Evolutionary conservation across 2,329 filamentous ascomycete species (phyloP).

Genomic region (Fusarium goolgardi): DNA sequence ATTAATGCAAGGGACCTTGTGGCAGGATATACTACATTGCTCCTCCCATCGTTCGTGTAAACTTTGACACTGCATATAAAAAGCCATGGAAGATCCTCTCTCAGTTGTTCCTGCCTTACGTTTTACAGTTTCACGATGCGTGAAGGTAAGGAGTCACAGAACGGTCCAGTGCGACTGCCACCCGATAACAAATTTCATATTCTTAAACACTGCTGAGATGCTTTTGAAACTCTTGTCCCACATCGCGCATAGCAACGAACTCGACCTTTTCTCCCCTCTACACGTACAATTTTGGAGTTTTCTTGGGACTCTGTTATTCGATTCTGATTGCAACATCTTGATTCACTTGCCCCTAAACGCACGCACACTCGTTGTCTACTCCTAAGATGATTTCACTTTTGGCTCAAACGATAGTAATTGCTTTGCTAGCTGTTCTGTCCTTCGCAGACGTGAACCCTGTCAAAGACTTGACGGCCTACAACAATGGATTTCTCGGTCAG

Average conservation of each 20-base stretch:
- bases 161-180: conserved; percentile 15
- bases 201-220: conserved; percentile 11
- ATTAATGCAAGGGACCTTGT: background rate
- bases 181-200: conserved; percentile 4
- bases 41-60: background rate
- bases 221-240: conserved; percentile 28
- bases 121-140: conserved; percentile 8
- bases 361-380: background rate
- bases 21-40: too few species aligned
- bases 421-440: conserved; percentile 7
- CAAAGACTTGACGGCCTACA: conserved; percentile 32
- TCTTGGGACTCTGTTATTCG: conserved; percentile 36
- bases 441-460: conserved; percentile 31
- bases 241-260: conserved; percentile 5
- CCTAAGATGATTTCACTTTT: conserved; percentile 26
- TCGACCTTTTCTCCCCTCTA: conserved; percentile 9
- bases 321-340: conserved; percentile 7
- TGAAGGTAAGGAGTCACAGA: conserved; percentile 1
- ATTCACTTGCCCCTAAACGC: background rate
- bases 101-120: background rate
- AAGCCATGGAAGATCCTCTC: background rate
- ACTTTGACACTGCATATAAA: background rate
- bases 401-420: background rate
- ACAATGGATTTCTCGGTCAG: conserved; percentile 29
- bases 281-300: conserved; percentile 34